phyloP scores from a whole-genome alignment of 1,284 basidiomycete genomes.

The Cutaneotrichosporon sp. region DNA sequence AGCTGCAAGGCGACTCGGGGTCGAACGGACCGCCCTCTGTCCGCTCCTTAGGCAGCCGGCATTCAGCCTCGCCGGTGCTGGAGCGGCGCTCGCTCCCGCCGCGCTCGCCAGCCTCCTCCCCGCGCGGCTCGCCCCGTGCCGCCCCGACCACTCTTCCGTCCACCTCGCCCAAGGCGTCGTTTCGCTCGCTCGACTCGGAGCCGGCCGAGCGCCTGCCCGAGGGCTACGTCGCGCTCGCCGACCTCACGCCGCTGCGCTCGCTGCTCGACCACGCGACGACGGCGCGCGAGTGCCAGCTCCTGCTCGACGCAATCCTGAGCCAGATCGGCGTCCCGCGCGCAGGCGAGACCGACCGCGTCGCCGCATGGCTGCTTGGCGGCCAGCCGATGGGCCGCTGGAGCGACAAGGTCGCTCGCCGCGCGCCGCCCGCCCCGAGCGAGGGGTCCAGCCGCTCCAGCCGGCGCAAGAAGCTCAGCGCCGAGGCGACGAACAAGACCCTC shows the following conservation, averaged over 20 bases:
- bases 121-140: background rate
- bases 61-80: background rate
- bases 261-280: constrained; percentile 70
- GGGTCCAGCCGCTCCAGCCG: background rate
- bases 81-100: background rate
- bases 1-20: background rate
- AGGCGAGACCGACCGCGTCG: constrained; percentile 32
- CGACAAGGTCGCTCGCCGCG: background rate
- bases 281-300: constrained; percentile 77
- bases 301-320: constrained; percentile 75
- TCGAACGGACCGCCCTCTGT: background rate
- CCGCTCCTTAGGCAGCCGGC: background rate
- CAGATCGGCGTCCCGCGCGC: constrained; percentile 59
- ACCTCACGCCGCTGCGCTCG: constrained; percentile 66
- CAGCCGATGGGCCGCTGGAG: background rate
- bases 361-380: constrained; percentile 43
- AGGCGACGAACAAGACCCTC: constrained; percentile 21
- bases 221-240: constrained; percentile 36
- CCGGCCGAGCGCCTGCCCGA: background rate
- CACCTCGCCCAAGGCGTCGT: background rate
- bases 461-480: constrained; percentile 7
- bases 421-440: background rate
- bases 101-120: background rate
- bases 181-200: constrained; percentile 1
- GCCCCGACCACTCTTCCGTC: background rate